Base-by-base conservation (phyloP, 2,329 filamentous ascomycete genomes). In the Sclerotinia nivalis region DNA sequence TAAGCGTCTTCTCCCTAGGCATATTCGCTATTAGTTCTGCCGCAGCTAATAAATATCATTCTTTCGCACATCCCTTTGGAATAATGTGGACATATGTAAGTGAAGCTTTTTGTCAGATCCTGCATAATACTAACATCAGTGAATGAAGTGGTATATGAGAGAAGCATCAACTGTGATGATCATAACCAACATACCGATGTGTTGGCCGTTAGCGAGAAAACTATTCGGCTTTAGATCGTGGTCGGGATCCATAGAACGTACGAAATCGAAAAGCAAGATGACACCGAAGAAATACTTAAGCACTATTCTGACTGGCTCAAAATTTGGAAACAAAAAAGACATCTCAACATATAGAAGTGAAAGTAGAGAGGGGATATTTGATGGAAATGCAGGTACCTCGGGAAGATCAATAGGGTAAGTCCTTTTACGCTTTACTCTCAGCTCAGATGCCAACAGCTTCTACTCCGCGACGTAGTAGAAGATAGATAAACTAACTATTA, bases 161-260 rank as follows among this genome's bases (percentile, higher is more conserved):
- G 85, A 88, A 80, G 83, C 84, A 13, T 82, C 80, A 37, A 84
- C 85, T 2, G 85, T 84, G 10, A 80, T 87, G 7, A 83, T 83
- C 71, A 84, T 87, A 13, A 81, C 84, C 72, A 87, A 87, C 73
- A 77, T 87, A 4, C 85, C 85, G 0, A 80, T 83, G 61, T 82
- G 86, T 68, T 87, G 85, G 84, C 81, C 84, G 10, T 43, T 68
- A 12, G 56, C 56, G 34, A 62, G 66, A 28, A 68, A 52, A 43
- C 8, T 68, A n/a, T 68, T 68, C 13, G 55, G 55, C 12, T 61
- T 59, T 13, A 61, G 43, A 61, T 60, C 66, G 15, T 68, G 66
- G 66, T 45, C 43, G n/a, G 55, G 55, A 40, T 61, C 66, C 8
- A 31, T 15, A 3, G 43, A 60, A 5, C 31, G n/a, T 4, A 61